phyloP scores from a whole-genome alignment of 192 early-diverging fungal species.

The Dissophora ornata region DNA sequence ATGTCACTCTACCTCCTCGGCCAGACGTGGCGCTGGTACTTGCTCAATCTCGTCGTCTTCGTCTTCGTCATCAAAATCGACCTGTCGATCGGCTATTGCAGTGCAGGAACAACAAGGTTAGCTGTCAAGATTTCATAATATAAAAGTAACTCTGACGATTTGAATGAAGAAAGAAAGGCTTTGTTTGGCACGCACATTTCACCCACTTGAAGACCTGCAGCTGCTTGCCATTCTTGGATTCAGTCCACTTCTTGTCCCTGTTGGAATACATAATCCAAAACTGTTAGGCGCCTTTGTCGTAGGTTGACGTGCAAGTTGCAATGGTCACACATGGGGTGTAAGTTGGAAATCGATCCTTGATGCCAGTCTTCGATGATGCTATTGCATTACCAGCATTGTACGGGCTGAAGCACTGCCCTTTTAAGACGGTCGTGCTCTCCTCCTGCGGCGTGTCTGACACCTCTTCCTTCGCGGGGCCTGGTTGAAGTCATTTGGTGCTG shows the following conservation, averaged over 20 bases:
- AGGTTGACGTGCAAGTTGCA: too few relatives aligned
- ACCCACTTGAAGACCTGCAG: constrained; percentile 58
- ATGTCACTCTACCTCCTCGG: constrained; percentile 34
- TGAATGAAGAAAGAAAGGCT: neutral
- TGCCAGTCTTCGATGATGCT: neutral
- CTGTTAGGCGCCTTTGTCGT: too few relatives aligned
- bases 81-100: constrained; percentile 50
- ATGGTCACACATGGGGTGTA: too few relatives aligned
- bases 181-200: constrained; percentile 37
- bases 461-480: constrained; percentile 50
- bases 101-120: neutral
- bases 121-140: too few relatives aligned
- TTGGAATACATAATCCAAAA: too few relatives aligned
- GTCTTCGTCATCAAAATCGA: constrained; percentile 57
- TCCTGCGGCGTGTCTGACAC: constrained; percentile 38
- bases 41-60: constrained; percentile 54
- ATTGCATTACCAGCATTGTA: constrained; percentile 55
- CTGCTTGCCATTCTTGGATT: constrained; percentile 51
- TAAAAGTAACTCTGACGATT: neutral
- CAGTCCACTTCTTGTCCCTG: constrained; percentile 60
- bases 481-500: constrained; percentile 41
- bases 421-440: constrained; percentile 59
- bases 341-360: too few relatives aligned
- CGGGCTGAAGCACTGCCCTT: constrained; percentile 57
- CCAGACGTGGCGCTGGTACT: constrained; percentile 21